Conservation (phyloP, 129 eudicot genomes). For the Flaveria linearis region DNA sequence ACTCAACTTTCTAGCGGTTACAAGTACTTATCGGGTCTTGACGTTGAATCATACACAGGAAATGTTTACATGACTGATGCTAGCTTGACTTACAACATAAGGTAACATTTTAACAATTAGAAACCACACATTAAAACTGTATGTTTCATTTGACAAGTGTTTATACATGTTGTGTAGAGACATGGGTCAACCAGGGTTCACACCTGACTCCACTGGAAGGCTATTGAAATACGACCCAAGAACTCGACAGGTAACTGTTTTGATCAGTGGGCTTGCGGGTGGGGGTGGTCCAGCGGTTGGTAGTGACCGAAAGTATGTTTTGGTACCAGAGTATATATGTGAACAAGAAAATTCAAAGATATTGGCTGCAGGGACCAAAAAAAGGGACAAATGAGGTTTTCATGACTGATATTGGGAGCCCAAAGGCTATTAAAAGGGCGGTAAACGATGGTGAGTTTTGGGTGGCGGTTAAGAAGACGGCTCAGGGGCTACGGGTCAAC, state of each 20-base stretch:
- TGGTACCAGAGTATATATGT: constrained; percentile 31
- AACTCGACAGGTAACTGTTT: constrained; percentile 19
- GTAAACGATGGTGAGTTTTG: constrained; percentile 32
- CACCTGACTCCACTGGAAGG: constrained; percentile 41
- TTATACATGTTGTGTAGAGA: constrained; percentile 23
- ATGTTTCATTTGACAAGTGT: background rate
- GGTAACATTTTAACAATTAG: constrained; percentile 2
- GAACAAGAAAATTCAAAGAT: constrained; percentile 19
- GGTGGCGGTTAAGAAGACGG: constrained; percentile 26
- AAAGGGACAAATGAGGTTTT: constrained; percentile 28
- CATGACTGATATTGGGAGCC: constrained; percentile 22
- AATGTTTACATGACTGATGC: constrained; percentile 35
- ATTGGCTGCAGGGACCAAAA: constrained; percentile 37
- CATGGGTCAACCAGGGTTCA: constrained; percentile 26
- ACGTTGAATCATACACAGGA: constrained; percentile 36
- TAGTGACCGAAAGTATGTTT: constrained; percentile 28
- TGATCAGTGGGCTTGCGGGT: constrained; percentile 26
- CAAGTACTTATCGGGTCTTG: constrained; percentile 33
- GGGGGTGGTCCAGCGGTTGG: constrained; percentile 30
- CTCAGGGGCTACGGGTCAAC: constrained; percentile 30
- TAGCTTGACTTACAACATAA: constrained; percentile 34
- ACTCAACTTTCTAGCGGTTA: constrained; percentile 25
- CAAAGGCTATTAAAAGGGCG: constrained; percentile 27
- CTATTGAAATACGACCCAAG: constrained; percentile 31
- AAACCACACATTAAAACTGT: background rate